Base-by-base conservation (phyloP, 2,329 filamentous ascomycete species). In the Clarireedia hainanense region DNA sequence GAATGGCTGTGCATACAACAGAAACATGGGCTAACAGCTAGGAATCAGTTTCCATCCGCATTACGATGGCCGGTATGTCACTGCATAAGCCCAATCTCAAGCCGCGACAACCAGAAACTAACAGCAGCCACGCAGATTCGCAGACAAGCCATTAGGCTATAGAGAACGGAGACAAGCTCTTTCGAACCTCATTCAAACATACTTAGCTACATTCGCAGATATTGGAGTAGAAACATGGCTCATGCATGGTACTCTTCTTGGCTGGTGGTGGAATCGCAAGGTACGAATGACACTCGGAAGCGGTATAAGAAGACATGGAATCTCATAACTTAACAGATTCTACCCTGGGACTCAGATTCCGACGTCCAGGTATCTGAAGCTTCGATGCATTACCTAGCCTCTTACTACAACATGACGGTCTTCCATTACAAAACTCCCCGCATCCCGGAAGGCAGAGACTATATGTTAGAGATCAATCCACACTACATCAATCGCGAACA, bases 341-440 rank as follows among this genome's bases (percentile, higher is more conserved):
- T 91, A 71, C 87, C 88, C 1, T 91, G 88, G 88, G 89, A 92
- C 70, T 88, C 84, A 72, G 89, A 94, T 67, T 77, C 91, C 54
- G 89, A 94, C 54, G 58, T 72, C 34, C 76, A 79, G 57, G 67
- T 74, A 15, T 74, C 77, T 30, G 78, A 80, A 60, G 73, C 73
- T 1, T 80, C 73, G 47, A 77, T 81, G 62, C 75, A 80, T 58
- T 78, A 80, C 36, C 76, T 75, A 1, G 74, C 76, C 0, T 74
- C 74, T 2, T 72, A 77, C 55, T 80, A 80, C 62, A 72, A 76
- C 57, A 66, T 74, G 50, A 67, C 70, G 2, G 57, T 67, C 5
- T 68, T 64, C 55, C 64, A 68, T 51, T 69, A 68, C 59, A 66
- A 63, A 54, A 66, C 65, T 1, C 62, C 65, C 9, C 62, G 67